A percentile compares a stretch with the other conserved stretches of the same genome.
Conservation (phyloP, 768 basidiomycete species). For the Omphalotus guepiniiformis region DNA sequence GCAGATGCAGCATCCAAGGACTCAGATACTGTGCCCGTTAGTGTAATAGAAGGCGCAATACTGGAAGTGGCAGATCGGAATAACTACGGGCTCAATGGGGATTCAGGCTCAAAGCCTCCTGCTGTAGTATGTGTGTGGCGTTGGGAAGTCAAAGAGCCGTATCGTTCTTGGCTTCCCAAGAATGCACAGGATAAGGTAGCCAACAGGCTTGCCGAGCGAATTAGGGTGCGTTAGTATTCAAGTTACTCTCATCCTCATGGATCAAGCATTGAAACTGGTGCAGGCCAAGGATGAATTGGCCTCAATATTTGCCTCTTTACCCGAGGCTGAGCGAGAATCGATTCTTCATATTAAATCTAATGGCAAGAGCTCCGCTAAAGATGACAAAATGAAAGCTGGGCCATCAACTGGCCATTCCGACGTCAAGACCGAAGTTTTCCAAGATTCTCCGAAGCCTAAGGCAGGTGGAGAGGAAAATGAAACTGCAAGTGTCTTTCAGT, state of each 20-base stretch:
- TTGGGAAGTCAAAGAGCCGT: constrained; percentile 73
- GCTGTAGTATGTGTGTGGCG: constrained; percentile 73
- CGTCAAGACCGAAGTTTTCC: background rate
- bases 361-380: constrained; percentile 28
- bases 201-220: constrained; percentile 56
- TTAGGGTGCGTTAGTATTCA: constrained; percentile 50
- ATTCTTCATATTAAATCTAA: constrained; percentile 51
- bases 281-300: constrained; percentile 60
- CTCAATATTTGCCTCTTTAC: constrained; percentile 49
- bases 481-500: constrained; percentile 23
- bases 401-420: background rate
- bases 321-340: constrained; percentile 50
- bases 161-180: constrained; percentile 63
- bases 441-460: constrained; percentile 11
- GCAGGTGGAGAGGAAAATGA: constrained; percentile 36
- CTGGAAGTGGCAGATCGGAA: constrained; percentile 57
- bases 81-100: constrained; percentile 75
- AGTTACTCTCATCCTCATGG: constrained; percentile 9
- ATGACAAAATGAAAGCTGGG: constrained; percentile 26
- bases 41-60: constrained; percentile 60
- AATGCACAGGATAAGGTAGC: constrained; percentile 60
- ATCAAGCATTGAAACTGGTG: background rate
- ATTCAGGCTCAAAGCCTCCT: constrained; percentile 47
- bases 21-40: constrained; percentile 41
- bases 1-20: constrained; percentile 29